Conservation (phyloP, 169 alveolate genomes). For the Plasmodium inui region DNA sequence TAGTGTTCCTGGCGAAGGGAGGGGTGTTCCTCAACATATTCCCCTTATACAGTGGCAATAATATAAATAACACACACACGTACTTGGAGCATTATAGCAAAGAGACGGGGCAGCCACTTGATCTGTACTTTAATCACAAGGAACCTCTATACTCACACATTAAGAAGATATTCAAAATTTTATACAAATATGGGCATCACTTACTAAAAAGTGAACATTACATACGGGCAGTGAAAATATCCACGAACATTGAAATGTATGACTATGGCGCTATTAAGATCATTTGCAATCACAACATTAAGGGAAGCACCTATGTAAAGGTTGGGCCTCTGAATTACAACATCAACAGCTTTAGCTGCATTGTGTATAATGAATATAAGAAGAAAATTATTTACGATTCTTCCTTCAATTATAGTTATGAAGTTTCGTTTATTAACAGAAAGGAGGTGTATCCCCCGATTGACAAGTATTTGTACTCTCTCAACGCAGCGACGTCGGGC, state of each 20-base stretch:
- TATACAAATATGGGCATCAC: slow-evolving; percentile 60
- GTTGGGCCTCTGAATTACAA: slow-evolving; percentile 45
- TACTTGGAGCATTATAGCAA: slow-evolving; percentile 73
- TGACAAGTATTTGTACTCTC: slow-evolving; percentile 57
- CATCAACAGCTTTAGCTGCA: slow-evolving; percentile 67
- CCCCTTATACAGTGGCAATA: slow-evolving; percentile 74
- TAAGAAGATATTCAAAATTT: slow-evolving; percentile 45
- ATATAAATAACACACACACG: slow-evolving; percentile 44
- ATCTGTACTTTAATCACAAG: slow-evolving; percentile 64
- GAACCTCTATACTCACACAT: slow-evolving; percentile 76
- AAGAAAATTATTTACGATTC: slow-evolving; percentile 71
- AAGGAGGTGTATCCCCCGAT: slow-evolving; percentile 64
- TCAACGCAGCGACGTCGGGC: slow-evolving; percentile 30
- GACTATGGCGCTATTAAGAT: slow-evolving; percentile 58
- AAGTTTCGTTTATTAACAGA: slow-evolving; percentile 46
- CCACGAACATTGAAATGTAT: slow-evolving; percentile 58
- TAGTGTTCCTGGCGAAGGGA: slow-evolving; percentile 66
- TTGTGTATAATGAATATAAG: slow-evolving; percentile 42
- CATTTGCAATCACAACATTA: slow-evolving; percentile 59
- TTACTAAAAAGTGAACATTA: slow-evolving; percentile 29
- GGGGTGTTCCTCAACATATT: slow-evolving; percentile 62
- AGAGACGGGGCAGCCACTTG: slow-evolving; percentile 76
- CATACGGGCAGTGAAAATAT: slow-evolving; percentile 39
- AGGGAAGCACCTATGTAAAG: slow-evolving; percentile 38
- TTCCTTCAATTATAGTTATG: slow-evolving; percentile 59